Conservation (phyloP, 495 filamentous ascomycete species). For the Penicillium waksmanii region DNA sequence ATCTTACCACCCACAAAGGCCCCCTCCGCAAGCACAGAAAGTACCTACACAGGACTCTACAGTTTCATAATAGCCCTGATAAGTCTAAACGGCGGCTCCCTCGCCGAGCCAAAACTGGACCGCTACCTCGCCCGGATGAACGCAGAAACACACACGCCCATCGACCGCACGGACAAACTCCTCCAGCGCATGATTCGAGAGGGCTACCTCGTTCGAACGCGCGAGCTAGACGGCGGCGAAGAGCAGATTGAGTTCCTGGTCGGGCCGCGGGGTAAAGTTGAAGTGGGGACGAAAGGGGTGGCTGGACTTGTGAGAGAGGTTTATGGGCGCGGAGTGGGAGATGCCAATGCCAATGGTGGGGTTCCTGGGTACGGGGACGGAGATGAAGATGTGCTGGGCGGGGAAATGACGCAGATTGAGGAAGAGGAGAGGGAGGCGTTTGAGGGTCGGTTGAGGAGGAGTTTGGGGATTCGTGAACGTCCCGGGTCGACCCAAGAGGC, state of each 20-base stretch:
- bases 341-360: too few relatives aligned
- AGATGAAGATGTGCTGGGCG: constrained; percentile 28
- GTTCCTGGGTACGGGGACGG: constrained; percentile 19
- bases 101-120: constrained; percentile 73
- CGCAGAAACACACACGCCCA: constrained; percentile 70
- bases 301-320: constrained; percentile 69
- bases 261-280: constrained; percentile 82
- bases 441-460: constrained; percentile 36
- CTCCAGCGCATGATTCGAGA: constrained; percentile 77
- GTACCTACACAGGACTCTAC: constrained; percentile 78
- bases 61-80: constrained; percentile 79
- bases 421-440: constrained; percentile 34
- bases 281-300: constrained; percentile 76
- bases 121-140: constrained; percentile 78
- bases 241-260: constrained; percentile 77
- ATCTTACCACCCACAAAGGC: constrained; percentile 72
- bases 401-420: constrained; percentile 51
- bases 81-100: constrained; percentile 66
- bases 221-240: constrained; percentile 69
- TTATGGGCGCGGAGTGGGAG: constrained; percentile 44
- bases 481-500: neutral
- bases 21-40: constrained; percentile 66
- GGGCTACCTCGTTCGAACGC: constrained; percentile 77
- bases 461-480: constrained; percentile 29
- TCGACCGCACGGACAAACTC: constrained; percentile 76